phyloP scores from a whole-genome alignment of 2,329 filamentous ascomycete genomes.

The Cercospora janseana region DNA sequence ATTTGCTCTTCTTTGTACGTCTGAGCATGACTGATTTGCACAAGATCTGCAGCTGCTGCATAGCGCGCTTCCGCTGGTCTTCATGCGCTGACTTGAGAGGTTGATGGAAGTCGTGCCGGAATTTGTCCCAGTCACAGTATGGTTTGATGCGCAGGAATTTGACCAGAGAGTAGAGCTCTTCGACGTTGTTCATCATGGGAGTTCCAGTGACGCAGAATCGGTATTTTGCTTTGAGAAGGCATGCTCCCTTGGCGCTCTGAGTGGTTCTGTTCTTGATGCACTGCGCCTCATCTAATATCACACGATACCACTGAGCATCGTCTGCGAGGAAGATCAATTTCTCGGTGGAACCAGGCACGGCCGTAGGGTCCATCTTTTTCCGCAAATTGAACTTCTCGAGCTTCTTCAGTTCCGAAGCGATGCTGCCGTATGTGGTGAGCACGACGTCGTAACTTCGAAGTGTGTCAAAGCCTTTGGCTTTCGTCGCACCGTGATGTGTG shows the following conservation, averaged over 20 bases:
- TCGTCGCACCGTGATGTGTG: conserved; percentile 64
- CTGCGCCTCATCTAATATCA: conserved; percentile 78
- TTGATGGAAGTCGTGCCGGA: conserved; percentile 58
- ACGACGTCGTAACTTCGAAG: conserved; percentile 70
- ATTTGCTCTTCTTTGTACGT: conserved; percentile 73
- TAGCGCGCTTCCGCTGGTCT: conserved; percentile 47
- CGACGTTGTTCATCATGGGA: conserved; percentile 82
- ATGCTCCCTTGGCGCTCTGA: conserved; percentile 60
- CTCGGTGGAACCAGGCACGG: conserved; percentile 34
- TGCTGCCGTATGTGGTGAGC: conserved; percentile 73
- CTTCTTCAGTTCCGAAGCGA: conserved; percentile 66
- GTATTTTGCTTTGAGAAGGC: conserved; percentile 57
- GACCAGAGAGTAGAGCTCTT: conserved; percentile 74
- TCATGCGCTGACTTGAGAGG: conserved; percentile 49
- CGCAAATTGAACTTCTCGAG: conserved; percentile 54
- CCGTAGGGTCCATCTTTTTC: conserved; percentile 47
- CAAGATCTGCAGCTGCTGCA: conserved; percentile 70
- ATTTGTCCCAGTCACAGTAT: conserved; percentile 64
- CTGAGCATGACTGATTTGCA: conserved; percentile 79
- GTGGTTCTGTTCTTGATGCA: conserved; percentile 74
- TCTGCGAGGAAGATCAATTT: conserved; percentile 48
- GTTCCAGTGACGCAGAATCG: conserved; percentile 77
- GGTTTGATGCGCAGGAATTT: conserved; percentile 74
- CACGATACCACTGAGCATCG: conserved; percentile 59
- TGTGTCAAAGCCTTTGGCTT: conserved; percentile 58